Evolutionary conservation across 2,329 filamentous ascomycete species (phyloP).

Genomic region (Ilyonectria destructans): DNA sequence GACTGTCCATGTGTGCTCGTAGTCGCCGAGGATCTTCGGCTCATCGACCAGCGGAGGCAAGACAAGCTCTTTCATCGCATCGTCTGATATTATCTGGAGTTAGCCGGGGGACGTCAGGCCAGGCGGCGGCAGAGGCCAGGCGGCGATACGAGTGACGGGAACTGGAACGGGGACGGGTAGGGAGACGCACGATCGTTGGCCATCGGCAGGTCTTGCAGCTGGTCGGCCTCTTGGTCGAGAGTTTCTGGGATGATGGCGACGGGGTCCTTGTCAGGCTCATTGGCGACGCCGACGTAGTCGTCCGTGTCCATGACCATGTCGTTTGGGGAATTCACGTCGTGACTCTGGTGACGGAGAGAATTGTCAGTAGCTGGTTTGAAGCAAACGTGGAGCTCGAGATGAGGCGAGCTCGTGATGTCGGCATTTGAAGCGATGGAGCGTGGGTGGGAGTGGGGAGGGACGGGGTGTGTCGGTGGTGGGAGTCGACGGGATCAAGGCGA

Average conservation of each 20-base stretch:
- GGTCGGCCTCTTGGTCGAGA: slow-evolving; percentile 65
- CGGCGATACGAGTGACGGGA: slow-evolving; percentile 15
- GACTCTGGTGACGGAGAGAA: slow-evolving; percentile 58
- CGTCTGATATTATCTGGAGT: slow-evolving; percentile 66
- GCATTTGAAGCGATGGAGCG: slow-evolving; percentile 42
- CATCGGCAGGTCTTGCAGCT: slow-evolving; percentile 64
- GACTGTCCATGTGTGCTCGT: slow-evolving; percentile 88
- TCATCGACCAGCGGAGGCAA: slow-evolving; percentile 82
- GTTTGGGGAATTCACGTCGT: slow-evolving; percentile 70
- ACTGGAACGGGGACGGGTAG: slow-evolving; percentile 13
- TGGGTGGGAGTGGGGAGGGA: slow-evolving; percentile 36
- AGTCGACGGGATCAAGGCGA: slow-evolving; percentile 31
- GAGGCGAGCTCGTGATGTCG: slow-evolving; percentile 42
- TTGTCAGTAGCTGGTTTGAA: slow-evolving; percentile 47
- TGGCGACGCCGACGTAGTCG: slow-evolving; percentile 68
- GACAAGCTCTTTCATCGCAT: slow-evolving; percentile 87
- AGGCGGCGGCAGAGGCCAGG: slow-evolving; percentile 12
- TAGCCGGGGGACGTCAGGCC: slow-evolving; percentile 35
- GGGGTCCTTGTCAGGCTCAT: slow-evolving; percentile 66
- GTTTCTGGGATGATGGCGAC: slow-evolving; percentile 71
- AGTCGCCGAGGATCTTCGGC: slow-evolving; percentile 84
- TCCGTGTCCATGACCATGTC: slow-evolving; percentile 71
- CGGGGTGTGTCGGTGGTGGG: slow-evolving; percentile 30
- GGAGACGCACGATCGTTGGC: slow-evolving; percentile 69
- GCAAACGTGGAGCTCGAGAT: slow-evolving; percentile 40